Base-by-base conservation (phyloP, 1,284 basidiomycete species). In the Papiliotrema fonsecae region DNA sequence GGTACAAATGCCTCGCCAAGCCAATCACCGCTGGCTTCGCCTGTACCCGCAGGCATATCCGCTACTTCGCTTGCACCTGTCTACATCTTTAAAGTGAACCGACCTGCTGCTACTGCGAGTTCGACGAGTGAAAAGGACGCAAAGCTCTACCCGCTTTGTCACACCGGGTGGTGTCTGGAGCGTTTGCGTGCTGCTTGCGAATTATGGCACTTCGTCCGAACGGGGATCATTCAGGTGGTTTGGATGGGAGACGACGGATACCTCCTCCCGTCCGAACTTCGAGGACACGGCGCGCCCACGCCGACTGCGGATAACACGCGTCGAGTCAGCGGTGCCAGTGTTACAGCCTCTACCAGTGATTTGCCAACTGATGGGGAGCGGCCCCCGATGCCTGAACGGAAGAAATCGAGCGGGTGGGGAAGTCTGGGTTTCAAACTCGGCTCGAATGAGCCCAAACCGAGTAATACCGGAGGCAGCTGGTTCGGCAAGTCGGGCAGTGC, bases 191-290 rank as follows among this genome's bases (percentile, higher is more conserved):
- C 85, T n/a, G 89, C 90, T 18, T 94, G 91, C 69, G 86, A 86
- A 10, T 77, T 96, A 22, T 96, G 92, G 89, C 83, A 86, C 19
- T 96, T 89, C 65, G 81, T 96, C 34, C 82, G 89, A 26, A 83
- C 81, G 1, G 82, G 85, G 16, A 77, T 96, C 50, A 78, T 94
- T 26, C 86, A 89, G 52, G 85, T 84, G 48, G 76, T 96, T 2
- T 90, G 92, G 86, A 82, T 88, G 51, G 89, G 92, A 57, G 87
- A 86, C 53, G 74, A 72, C 54, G 61, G 71, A 66, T 37, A 68
- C 71, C 7, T 62, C 74, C 3, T 55, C 14, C 31, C 55, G 41
- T 25, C 56, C 4, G 51, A 41, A 28, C 21, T 30, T 11, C 34
- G 14, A n/a, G 19, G 25, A 22, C 10, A 43, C 13, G 6, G n/a